Base-by-base conservation (phyloP, 805 yeast genomes). In the Sugiyamaella floridensis region DNA sequence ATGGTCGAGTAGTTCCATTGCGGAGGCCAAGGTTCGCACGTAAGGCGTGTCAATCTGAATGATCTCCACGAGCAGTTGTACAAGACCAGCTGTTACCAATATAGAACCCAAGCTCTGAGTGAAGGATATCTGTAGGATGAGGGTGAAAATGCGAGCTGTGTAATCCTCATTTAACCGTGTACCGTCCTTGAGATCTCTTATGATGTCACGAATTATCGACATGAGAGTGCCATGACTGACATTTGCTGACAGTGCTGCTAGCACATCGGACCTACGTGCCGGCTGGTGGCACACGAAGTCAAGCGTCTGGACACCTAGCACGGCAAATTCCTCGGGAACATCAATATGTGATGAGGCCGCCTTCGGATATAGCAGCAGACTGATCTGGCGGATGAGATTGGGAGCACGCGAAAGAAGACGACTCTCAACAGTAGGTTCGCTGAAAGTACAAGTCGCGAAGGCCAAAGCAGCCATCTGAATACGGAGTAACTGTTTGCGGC, bases 181-280 rank as follows among this genome's bases (percentile, higher is more conserved):
- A 1, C 77, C 75, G 9, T 71, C 69, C 47, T 72, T 67, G 37
- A 81, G 58, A 43, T 75, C 69, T 53, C 81, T 79, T 51, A 79
- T 72, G n/a, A 88, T 79, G 43, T 74, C 74, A 52, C 90, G 77
- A 28, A 89, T 65, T 29, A 83, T 77, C 62, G 86, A 89, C 70
- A 85, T 86, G 41, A 90, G 63, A 11, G 82, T 69, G 1, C 97
- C 97, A 67, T 90, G 96, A 55, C 83, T 81, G 41, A 90, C 89
- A 64, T 88, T 88, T 9, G 93, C 97, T 18, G 93, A 88, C 57
- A 89, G 67, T 11, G 86, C 82, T 53, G 89, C 76, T 50, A 89
- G 74, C 19, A 90, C 75, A 58, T 89, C 97, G 48, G 83, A 75
- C 15, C 90, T 83, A 79, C 89, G 85, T 3, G 76, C 76, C 46